These are phyloP conservation scores for Cyphellophora attinorum DNA, from an alignment of 2,329 filamentous ascomycete species.

Conservation along the genomic window DNA sequence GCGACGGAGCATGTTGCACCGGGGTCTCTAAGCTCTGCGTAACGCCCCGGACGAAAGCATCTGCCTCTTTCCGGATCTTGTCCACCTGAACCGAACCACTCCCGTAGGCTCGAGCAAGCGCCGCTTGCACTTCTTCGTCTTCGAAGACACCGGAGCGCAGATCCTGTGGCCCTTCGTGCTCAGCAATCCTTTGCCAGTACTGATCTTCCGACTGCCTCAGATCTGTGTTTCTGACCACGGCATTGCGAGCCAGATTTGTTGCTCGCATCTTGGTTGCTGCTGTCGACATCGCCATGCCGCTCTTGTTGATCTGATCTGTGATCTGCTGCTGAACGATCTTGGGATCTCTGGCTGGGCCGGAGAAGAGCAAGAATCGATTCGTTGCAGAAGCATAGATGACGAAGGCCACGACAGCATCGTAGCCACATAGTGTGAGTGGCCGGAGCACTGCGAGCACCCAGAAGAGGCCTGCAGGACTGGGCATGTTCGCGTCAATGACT, in stretches of 20 bases:
- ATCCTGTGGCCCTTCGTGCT: constrained; percentile 52
- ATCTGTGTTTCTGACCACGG: constrained; percentile 61
- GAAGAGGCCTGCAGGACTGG: constrained; percentile 41
- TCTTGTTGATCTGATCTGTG: constrained; percentile 27
- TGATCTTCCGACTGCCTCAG: constrained; percentile 56
- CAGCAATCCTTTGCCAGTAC: constrained; percentile 61
- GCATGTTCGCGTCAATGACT: constrained; percentile 18
- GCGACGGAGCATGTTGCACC: too few relatives aligned
- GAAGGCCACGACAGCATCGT: constrained; percentile 56
- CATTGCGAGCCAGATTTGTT: constrained; percentile 69
- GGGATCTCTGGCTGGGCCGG: constrained; percentile 52
- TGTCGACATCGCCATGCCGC: constrained; percentile 47
- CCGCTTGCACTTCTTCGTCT: constrained; percentile 52
- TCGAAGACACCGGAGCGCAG: constrained; percentile 58
- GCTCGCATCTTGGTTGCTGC: constrained; percentile 61
- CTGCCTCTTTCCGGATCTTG: constrained; percentile 31
- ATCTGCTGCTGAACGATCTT: constrained; percentile 29
- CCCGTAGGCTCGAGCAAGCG: constrained; percentile 65
- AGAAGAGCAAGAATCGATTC: constrained; percentile 61
- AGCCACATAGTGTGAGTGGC: constrained; percentile 50
- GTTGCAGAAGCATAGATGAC: constrained; percentile 70
- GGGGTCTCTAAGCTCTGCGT: constrained; percentile 32
- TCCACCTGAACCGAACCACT: constrained; percentile 30
- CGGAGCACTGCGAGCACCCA: constrained; percentile 60
- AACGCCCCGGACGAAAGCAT: constrained; percentile 33